Percentiles rank a stretch among this genome's conserved stretches.
Evolutionary conservation across 164 flowering plant species (phyloP).

Genomic region (Vitis rupestris): DNA sequence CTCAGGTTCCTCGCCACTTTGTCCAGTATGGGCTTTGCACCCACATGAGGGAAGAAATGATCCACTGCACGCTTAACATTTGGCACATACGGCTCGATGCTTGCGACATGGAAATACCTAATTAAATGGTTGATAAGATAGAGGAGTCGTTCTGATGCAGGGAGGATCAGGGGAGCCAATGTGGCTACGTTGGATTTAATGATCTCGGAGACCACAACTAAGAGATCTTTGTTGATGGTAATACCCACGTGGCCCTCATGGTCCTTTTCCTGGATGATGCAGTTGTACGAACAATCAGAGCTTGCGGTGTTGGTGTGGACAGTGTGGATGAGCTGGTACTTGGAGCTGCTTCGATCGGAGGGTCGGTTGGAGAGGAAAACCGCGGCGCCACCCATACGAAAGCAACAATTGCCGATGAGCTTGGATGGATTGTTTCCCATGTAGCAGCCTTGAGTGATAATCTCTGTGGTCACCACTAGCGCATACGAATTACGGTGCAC

Average conservation of each 20-base stretch:
- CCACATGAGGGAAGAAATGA: background rate
- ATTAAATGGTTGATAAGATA: slow-evolving; percentile 13
- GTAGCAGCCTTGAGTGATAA: slow-evolving; percentile 23
- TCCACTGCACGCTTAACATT: background rate
- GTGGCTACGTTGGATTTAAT: slow-evolving; percentile 20
- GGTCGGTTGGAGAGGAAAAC: slow-evolving; percentile 39
- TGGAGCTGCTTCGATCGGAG: slow-evolving; percentile 25
- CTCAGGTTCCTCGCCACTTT: background rate
- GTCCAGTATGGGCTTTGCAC: background rate
- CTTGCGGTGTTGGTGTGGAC: slow-evolving; percentile 31
- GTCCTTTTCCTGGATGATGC: slow-evolving; percentile 38
- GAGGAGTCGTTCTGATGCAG: slow-evolving; percentile 27
- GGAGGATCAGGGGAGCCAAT: slow-evolving; percentile 28
- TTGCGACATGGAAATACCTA: background rate
- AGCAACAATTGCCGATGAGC: slow-evolving; percentile 22
- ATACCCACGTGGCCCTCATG: slow-evolving; percentile 23
- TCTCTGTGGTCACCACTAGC: slow-evolving; percentile 35
- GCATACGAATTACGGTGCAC: slow-evolving; percentile 32
- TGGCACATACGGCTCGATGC: background rate
- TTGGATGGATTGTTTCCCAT: slow-evolving; percentile 27
- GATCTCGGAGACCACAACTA: slow-evolving; percentile 24
- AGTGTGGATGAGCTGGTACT: slow-evolving; percentile 37
- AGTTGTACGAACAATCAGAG: slow-evolving; percentile 27
- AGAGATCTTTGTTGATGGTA: slow-evolving; percentile 33
- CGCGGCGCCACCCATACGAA: slow-evolving; percentile 44